Evolutionary conservation across 2,329 filamentous ascomycete genomes (phyloP), one percentile per base, ranked within the genome.

Genomic region (Fusarium cyanostomum): DNA sequence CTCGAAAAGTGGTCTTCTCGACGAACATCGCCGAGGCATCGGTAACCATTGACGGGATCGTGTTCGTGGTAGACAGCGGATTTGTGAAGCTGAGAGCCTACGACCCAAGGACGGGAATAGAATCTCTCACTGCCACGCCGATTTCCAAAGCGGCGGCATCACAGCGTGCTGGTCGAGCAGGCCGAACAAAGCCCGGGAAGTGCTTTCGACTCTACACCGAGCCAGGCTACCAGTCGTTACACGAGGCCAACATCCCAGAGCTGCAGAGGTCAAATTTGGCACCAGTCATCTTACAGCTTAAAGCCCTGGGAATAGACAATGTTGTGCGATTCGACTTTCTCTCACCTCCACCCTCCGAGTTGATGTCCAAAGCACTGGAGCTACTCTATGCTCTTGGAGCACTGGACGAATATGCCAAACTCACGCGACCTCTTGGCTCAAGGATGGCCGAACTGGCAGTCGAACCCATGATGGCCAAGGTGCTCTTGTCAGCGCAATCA

Each of bases 11-110:
- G 34, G 91, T 99, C 31, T 89, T 97, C 66, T 90, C 92, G 5
- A 98, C 95, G 56, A 98, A 98, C 73, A 97, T 98, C 64, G 93
- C 95, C 11, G 95, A 99, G 80, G 94, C 95, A 5, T 97, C 92
- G 2, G 90, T 99, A 38, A 98, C 95, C 13, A 96, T 98, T 53
- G 89, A 95, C 50, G 93, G 92, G 3, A 94, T 98, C 59, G 89
- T 93, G 52, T 96, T 92, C 71, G 94, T 99, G 7, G 81, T 98
- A 45, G 95, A 99, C 75, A 89, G 87, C 50, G 95, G 95, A 1
- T 97, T 92, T 72, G 93, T 96, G 66, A 98, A 98, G 75, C 81
- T 97, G 16, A 87, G 93, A 34, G 90, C 91, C 7, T 98, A 92
- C 77, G 90, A 96, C 66, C 92, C 94, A 0, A 82, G 75, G 13